These are phyloP conservation scores for Pezicula carpinea DNA, from an alignment of 2,329 filamentous ascomycete genomes.

Conservation along the genomic window DNA sequence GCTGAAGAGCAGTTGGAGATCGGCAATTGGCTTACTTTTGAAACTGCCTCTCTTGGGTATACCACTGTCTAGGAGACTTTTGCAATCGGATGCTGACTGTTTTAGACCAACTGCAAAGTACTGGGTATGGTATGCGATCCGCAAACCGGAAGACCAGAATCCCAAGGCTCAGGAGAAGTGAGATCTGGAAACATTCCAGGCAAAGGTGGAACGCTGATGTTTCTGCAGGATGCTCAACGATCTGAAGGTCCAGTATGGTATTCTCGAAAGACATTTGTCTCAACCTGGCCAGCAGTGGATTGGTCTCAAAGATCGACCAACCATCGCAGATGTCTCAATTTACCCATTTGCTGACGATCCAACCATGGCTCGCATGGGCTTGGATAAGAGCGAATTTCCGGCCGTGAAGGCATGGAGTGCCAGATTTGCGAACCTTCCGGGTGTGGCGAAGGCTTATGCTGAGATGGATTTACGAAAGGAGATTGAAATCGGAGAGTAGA, in stretches of 20 bases:
- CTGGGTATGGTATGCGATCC: conserved; percentile 30
- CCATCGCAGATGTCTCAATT: conserved; percentile 32
- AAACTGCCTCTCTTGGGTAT: conserved; percentile 32
- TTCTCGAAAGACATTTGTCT: conserved; percentile 22
- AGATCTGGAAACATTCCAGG: too few relatives aligned
- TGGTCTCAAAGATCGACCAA: conserved; percentile 31
- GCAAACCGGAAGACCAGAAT: conserved; percentile 25
- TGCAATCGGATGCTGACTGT: background rate
- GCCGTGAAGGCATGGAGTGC: too few relatives aligned
- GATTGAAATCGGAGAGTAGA: too few relatives aligned
- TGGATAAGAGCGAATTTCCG: too few relatives aligned
- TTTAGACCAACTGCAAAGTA: conserved; percentile 29
- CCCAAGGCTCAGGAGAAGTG: conserved; percentile 9
- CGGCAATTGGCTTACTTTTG: conserved; percentile 30
- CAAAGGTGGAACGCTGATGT: too few relatives aligned
- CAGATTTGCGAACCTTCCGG: too few relatives aligned
- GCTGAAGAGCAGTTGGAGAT: conserved; percentile 26
- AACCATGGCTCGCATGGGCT: too few relatives aligned
- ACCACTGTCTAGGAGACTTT: background rate
- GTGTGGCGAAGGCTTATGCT: too few relatives aligned
- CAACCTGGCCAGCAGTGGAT: conserved; percentile 27
- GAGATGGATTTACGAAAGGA: too few relatives aligned
- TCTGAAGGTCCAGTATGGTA: conserved; percentile 24
- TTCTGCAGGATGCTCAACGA: too few relatives aligned
- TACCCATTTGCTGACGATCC: conserved; percentile 27